A percentile compares a stretch with the other conserved stretches of the same genome.
Conservation (phyloP, 139 green algal species). For the Chlorokybus atmophyticus region DNA sequence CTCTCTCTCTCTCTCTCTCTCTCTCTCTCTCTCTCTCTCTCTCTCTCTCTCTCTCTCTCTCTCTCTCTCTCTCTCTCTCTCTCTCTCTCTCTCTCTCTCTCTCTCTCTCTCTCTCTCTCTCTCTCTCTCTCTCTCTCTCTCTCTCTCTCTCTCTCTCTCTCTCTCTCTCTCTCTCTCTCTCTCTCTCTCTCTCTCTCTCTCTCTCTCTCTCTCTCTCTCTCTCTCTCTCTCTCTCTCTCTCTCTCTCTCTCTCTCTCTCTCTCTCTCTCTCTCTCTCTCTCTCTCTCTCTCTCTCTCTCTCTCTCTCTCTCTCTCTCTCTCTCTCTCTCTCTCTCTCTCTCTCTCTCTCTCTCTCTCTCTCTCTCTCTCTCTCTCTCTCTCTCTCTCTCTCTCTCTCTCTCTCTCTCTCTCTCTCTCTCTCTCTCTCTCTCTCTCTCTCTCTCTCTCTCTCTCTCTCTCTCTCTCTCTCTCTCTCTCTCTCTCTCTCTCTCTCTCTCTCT, state of each 20-base stretch:
- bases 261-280: conserved; percentile 1
- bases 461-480: too few species aligned
- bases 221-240: not conserved
- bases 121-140: not conserved
- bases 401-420: not conserved
- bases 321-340: conserved; percentile 3
- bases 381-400: not conserved
- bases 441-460: too few species aligned
- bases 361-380: conserved; percentile 3
- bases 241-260: conserved; percentile 1
- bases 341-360: conserved; percentile 1
- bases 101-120: not conserved
- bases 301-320: conserved; percentile 3
- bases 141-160: not conserved
- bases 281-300: not conserved
- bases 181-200: conserved; percentile 3
- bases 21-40: conserved; percentile 3
- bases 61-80: not conserved
- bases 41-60: conserved; percentile 3
- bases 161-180: conserved; percentile 3
- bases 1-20: conserved; percentile 1
- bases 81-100: not conserved
- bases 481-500: too few species aligned
- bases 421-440: not conserved
- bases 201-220: conserved; percentile 1